phyloP scores from a whole-genome alignment of 1,139 yeast species.

The Schizosaccharomyces versatilis region DNA sequence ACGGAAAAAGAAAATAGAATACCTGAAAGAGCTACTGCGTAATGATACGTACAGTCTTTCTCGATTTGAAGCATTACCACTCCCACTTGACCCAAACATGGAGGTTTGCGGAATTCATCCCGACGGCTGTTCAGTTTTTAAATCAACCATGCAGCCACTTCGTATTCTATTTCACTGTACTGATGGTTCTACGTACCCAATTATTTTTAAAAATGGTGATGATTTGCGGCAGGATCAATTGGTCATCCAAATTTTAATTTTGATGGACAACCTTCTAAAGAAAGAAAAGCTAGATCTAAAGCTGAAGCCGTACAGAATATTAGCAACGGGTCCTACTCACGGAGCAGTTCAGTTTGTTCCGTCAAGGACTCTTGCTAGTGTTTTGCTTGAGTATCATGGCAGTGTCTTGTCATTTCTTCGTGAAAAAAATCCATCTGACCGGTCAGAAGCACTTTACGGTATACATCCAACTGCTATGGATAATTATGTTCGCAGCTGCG shows the following conservation, averaged over 20 bases:
- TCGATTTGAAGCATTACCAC: constrained; percentile 34
- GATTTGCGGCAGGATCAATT: constrained; percentile 90
- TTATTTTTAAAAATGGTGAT: constrained; percentile 91
- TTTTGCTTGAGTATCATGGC: constrained; percentile 45
- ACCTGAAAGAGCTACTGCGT: constrained; percentile 19
- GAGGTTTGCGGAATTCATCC: constrained; percentile 38
- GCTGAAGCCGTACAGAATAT: constrained; percentile 68
- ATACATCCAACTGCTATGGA: constrained; percentile 68
- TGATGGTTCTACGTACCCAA: constrained; percentile 37
- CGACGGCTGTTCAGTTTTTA: constrained; percentile 65
- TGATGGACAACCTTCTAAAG: constrained; percentile 74
- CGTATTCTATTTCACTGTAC: constrained; percentile 56
- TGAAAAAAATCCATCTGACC: constrained; percentile 34
- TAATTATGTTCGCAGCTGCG: constrained; percentile 81
- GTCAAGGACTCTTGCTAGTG: constrained; percentile 70
- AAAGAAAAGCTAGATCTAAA: constrained; percentile 78
- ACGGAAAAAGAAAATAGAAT: constrained; percentile 35
- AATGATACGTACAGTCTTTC: constrained; percentile 23
- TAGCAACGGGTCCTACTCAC: constrained; percentile 77
- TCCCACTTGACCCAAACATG: constrained; percentile 53
- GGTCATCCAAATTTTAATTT: constrained; percentile 69
- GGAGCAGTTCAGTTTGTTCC: constrained; percentile 88
- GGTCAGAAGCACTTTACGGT: constrained; percentile 28
- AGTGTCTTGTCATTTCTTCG: constrained; percentile 46
- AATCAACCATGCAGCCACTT: constrained; percentile 71